Evolutionary conservation across 768 basidiomycete genomes (phyloP).

Genomic region (Collybia sordida): DNA sequence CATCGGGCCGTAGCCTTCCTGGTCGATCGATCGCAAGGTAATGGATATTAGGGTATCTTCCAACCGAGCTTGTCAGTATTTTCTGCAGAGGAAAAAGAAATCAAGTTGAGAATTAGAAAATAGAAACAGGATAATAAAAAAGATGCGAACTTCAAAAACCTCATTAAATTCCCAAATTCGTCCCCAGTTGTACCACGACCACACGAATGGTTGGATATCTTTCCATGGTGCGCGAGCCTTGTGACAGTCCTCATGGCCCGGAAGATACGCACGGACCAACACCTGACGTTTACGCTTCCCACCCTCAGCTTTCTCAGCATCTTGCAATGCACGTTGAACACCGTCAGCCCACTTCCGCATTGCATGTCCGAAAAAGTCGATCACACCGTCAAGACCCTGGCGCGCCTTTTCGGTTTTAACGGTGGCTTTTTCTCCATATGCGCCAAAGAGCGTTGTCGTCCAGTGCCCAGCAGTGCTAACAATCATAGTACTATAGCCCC

Average conservation of each 20-base stretch:
- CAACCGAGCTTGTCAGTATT: slow-evolving; percentile 31
- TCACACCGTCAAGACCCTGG: slow-evolving; percentile 52
- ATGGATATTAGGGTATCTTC: slow-evolving; percentile 51
- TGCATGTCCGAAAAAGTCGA: slow-evolving; percentile 57
- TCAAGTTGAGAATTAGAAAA: slow-evolving; percentile 1
- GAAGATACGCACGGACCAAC: slow-evolving; percentile 58
- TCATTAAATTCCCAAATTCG: slow-evolving; percentile 57
- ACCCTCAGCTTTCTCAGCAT: slow-evolving; percentile 24
- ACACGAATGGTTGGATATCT: slow-evolving; percentile 39
- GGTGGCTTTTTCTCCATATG: slow-evolving; percentile 22
- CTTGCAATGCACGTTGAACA: slow-evolving; percentile 45
- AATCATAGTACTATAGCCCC: slow-evolving; percentile 60
- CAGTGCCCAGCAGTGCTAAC: slow-evolving; percentile 70
- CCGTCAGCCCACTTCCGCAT: slow-evolving; percentile 54
- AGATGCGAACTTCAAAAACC: slow-evolving; percentile 50
- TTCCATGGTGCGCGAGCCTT: slow-evolving; percentile 43
- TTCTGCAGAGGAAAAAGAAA: slow-evolving; percentile 26
- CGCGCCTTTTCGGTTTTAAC: slow-evolving; percentile 18
- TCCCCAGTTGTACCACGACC: slow-evolving; percentile 66
- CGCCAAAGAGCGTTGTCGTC: slow-evolving; percentile 56
- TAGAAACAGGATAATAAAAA: not conserved
- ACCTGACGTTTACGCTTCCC: slow-evolving; percentile 37
- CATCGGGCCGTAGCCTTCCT: slow-evolving; percentile 61
- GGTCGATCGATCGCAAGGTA: slow-evolving; percentile 64
- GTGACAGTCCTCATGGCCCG: slow-evolving; percentile 69